Base-by-base conservation (phyloP, 345 rosid genomes). In the Pugionium dolabratum region DNA sequence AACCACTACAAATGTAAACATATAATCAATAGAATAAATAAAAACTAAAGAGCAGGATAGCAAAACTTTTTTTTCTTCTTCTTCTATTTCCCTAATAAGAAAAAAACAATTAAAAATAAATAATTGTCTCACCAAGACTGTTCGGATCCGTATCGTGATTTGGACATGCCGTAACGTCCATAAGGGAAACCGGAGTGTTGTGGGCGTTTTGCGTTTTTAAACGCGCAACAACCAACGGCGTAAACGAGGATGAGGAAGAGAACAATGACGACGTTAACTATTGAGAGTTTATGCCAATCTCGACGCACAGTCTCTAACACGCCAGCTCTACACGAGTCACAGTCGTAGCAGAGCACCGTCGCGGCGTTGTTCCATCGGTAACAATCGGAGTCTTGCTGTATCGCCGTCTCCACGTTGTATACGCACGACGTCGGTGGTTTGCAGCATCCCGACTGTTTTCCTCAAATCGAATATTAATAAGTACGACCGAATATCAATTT, bases 261-360 rank as follows among this genome's bases (percentile, higher is more conserved):
- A 48, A 95, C 79, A 79, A 91, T 72, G 34, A 95, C 82, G 0
- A 89, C 66, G 55, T 83, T 91, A 0, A 89, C 85, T 6, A 95
- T 82, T 1, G 91, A 85, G 18, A 95, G 80, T 77, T 83, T 88
- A 55, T 80, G 97, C 96, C 97, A 91, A 53, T 80, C 96, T 43
- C 91, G 81, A 66, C 91, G 79, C 26, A 87, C 76, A 1, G 82
- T 82, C 76, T 94, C 99, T 26, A 94, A 76, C n/a, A 84, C 96
- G 3, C 95, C 99, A 27, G 97, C 96, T 75, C 88, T 94, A 70
- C 99, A 94, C 1, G 99, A 86, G 70, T 90, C 97, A 45, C 99
- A 94, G 62, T 88, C 99, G 27, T 90, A 94, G 58, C 99, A 94
- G 0, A 88, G 84, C 64, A 83, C 8, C 1, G 74, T 66, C 1